These are phyloP conservation scores for Chloris gayana DNA, from an alignment of 176 grass and related monocot genomes.

Conservation along the genomic window DNA sequence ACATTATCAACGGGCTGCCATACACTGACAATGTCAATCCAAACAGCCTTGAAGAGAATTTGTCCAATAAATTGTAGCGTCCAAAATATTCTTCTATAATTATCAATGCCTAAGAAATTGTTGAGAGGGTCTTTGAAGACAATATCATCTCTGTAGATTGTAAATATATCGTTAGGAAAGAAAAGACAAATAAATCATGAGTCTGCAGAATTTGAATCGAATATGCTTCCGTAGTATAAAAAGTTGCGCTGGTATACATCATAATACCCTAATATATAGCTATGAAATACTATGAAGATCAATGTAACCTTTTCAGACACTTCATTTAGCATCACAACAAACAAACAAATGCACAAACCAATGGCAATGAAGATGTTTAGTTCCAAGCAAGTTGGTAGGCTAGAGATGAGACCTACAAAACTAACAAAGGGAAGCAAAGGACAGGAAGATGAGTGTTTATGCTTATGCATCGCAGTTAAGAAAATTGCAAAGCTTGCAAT, in stretches of 20 bases:
- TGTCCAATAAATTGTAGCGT: conserved; percentile 52
- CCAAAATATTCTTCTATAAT: conserved; percentile 86
- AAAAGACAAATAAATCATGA: neutral
- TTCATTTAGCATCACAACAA: neutral
- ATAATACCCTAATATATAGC: too few relatives aligned
- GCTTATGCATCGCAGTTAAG: neutral
- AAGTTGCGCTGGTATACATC: too few relatives aligned
- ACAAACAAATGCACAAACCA: too few relatives aligned
- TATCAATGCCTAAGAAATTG: conserved; percentile 66
- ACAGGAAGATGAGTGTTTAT: too few relatives aligned
- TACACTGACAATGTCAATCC: conserved; percentile 78
- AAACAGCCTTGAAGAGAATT: conserved; percentile 76
- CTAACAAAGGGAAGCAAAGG: too few relatives aligned
- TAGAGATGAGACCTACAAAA: too few relatives aligned
- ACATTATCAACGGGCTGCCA: conserved; percentile 79
- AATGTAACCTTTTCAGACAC: neutral
- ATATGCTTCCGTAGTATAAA: too few relatives aligned
- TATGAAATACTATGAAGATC: neutral
- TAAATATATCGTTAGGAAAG: conserved; percentile 15
- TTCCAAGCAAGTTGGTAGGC: too few relatives aligned
- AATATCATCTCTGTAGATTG: conserved; percentile 78
- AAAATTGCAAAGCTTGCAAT: conserved; percentile 13
- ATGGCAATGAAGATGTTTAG: too few relatives aligned
- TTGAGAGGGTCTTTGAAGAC: conserved; percentile 90
- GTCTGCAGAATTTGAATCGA: neutral